Evolutionary conservation across 2,329 filamentous ascomycete genomes (phyloP).

Genomic region (Talaromyces sp.): DNA sequence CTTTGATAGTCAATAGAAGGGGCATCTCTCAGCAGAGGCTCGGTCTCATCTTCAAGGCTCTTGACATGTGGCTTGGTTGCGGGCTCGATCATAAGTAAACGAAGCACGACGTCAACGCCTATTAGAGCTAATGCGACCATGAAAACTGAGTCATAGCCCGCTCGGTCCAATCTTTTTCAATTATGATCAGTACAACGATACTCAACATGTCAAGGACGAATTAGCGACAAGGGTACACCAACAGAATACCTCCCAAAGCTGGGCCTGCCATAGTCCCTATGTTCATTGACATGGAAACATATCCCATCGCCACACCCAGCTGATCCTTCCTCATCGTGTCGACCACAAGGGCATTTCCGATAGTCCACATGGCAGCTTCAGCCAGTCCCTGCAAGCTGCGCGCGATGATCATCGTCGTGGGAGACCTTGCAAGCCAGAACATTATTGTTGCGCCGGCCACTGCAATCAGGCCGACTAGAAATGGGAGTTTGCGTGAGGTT

Average conservation of each 20-base stretch:
- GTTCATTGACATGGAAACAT: constrained; percentile 50
- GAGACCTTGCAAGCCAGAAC: constrained; percentile 49
- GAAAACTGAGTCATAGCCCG: constrained; percentile 32
- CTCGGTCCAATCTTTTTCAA: constrained; percentile 23
- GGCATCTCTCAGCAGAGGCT: constrained; percentile 10
- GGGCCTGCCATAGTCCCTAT: constrained; percentile 57
- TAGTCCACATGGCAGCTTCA: constrained; percentile 58
- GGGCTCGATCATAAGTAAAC: constrained; percentile 56
- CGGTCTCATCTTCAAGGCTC: constrained; percentile 14
- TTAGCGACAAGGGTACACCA: neutral
- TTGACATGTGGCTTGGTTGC: constrained; percentile 25
- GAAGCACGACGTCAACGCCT: constrained; percentile 57
- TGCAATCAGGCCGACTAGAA: constrained; percentile 53
- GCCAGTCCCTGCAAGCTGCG: constrained; percentile 56
- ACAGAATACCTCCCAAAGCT: constrained; percentile 34
- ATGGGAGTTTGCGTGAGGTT: constrained; percentile 52
- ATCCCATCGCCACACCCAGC: constrained; percentile 59
- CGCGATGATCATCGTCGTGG: constrained; percentile 49
- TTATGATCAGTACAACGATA: neutral
- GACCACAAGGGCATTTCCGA: constrained; percentile 56
- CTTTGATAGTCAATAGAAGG: neutral
- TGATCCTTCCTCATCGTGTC: constrained; percentile 58
- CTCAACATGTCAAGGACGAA: neutral
- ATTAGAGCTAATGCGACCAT: constrained; percentile 46
- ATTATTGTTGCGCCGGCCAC: constrained; percentile 53